Percentiles rank a stretch among this genome's conserved stretches.
These are phyloP conservation scores for Vaccinium corymbosum DNA, from an alignment of 148 eudicot genomes.

Conservation along the genomic window DNA sequence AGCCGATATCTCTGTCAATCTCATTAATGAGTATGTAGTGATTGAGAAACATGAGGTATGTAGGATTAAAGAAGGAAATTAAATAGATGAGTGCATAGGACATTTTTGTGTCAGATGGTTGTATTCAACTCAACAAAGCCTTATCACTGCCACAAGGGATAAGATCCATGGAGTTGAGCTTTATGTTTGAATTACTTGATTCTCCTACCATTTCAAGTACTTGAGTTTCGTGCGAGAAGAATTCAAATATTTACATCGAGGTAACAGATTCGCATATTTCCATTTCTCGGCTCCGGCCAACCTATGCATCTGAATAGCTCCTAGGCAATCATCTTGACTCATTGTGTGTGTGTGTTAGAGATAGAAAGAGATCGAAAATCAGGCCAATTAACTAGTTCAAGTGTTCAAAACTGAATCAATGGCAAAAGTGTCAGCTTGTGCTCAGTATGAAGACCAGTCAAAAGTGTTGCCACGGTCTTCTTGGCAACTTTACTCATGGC, in stretches of 20 bases:
- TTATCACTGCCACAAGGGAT: neutral
- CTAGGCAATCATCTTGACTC: slow-evolving; percentile 1
- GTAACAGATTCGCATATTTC: neutral
- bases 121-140: too few relatives aligned
- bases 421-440: neutral
- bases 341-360: neutral
- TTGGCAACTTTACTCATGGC: neutral
- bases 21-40: too few relatives aligned
- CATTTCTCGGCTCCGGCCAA: neutral
- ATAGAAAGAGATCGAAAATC: neutral
- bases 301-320: neutral
- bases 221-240: neutral
- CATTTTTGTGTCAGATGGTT: too few relatives aligned
- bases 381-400: neutral
- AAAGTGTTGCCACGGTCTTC: neutral
- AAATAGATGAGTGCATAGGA: too few relatives aligned
- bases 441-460: neutral
- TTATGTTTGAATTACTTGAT: neutral
- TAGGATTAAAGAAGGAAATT: too few relatives aligned
- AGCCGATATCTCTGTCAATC: too few relatives aligned
- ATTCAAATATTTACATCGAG: neutral
- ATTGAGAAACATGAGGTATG: too few relatives aligned
- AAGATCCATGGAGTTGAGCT: neutral
- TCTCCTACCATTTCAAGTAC: neutral
- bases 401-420: neutral